Evolutionary conservation across 768 basidiomycete species (phyloP).

Genomic region (Cystoderma amianthinum): DNA sequence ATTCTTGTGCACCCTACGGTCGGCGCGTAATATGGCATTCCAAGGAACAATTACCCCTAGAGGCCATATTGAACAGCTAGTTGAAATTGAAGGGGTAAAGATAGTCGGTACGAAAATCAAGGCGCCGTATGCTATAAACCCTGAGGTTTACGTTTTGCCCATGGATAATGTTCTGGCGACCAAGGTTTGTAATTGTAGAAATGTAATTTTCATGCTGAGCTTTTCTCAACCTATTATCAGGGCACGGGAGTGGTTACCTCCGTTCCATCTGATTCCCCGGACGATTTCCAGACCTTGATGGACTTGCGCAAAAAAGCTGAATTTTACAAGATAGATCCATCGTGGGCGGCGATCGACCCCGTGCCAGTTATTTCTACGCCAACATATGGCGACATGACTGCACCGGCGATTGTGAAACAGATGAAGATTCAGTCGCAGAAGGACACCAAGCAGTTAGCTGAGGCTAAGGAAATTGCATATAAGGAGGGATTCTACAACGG

Average conservation of each 20-base stretch:
- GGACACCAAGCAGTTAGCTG: slow-evolving; percentile 86
- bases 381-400: slow-evolving; percentile 89
- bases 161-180: slow-evolving; percentile 98
- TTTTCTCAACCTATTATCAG: slow-evolving; percentile 24
- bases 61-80: slow-evolving; percentile 66
- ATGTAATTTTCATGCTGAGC: neutral
- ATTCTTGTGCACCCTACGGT: slow-evolving; percentile 82
- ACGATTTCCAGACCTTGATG: slow-evolving; percentile 85
- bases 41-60: slow-evolving; percentile 75
- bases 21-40: slow-evolving; percentile 97
- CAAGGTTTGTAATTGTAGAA: slow-evolving; percentile 43
- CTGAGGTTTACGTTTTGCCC: slow-evolving; percentile 93
- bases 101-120: slow-evolving; percentile 86
- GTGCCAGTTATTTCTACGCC: slow-evolving; percentile 85
- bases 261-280: slow-evolving; percentile 96
- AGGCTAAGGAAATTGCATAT: slow-evolving; percentile 97
- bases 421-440: slow-evolving; percentile 95
- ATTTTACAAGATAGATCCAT: slow-evolving; percentile 89
- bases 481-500: slow-evolving; percentile 98
- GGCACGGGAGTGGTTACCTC: slow-evolving; percentile 98
- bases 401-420: slow-evolving; percentile 75
- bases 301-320: slow-evolving; percentile 96
- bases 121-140: slow-evolving; percentile 76
- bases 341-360: slow-evolving; percentile 81
- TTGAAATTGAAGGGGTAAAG: slow-evolving; percentile 71